phyloP scores from a whole-genome alignment of 2,329 filamentous ascomycete genomes.

The Teratosphaeria viscida region DNA sequence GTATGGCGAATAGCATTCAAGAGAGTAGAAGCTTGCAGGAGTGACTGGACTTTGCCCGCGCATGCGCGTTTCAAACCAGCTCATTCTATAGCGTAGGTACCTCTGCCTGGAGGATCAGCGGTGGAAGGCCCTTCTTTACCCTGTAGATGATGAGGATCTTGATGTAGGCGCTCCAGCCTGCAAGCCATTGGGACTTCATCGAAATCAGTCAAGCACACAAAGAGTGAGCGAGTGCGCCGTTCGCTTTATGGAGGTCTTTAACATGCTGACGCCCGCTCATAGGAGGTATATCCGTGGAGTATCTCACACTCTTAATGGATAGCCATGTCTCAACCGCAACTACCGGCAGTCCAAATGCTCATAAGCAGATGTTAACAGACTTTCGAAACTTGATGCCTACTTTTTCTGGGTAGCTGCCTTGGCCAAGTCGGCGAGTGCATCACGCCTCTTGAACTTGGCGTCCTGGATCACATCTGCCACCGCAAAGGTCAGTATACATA shows the following conservation, averaged over 20 bases:
- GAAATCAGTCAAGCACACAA: not conserved
- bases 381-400: slow-evolving; percentile 2
- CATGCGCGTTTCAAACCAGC: not conserved
- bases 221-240: not conserved
- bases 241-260: not conserved
- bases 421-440: slow-evolving; percentile 57
- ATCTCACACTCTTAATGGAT: not conserved
- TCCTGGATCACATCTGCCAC: slow-evolving; percentile 57
- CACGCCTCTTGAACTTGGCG: slow-evolving; percentile 65
- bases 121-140: not conserved
- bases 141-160: not conserved
- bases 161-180: too few relatives aligned
- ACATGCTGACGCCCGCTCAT: not conserved
- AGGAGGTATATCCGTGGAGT: not conserved
- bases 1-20: not conserved
- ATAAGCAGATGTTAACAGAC: not conserved
- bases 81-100: not conserved
- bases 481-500: not conserved
- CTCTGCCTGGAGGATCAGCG: not conserved
- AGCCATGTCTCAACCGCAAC: not conserved
- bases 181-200: too few relatives aligned
- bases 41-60: not conserved
- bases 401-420: slow-evolving; percentile 26
- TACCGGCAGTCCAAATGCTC: not conserved
- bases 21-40: not conserved